Base-by-base conservation (phyloP, 805 yeast genomes). In the Tetrapisispora nanseiensis region DNA sequence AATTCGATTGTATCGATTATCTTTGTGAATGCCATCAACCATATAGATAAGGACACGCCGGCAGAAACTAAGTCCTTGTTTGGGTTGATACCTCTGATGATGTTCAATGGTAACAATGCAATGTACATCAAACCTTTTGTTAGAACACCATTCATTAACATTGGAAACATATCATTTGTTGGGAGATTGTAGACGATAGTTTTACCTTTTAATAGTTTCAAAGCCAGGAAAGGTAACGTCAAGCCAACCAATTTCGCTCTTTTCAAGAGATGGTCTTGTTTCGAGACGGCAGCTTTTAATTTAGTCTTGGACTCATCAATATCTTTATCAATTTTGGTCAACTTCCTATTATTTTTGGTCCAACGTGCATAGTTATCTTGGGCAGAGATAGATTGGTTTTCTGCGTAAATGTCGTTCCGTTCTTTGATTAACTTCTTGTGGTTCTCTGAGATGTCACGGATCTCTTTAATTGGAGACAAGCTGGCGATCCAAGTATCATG, bases 291-390 rank as follows among this genome's bases (percentile, higher is more conserved):
- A 9, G 35, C 15, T 5, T 66, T 54, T 12, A 81, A 54, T 10
- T 60, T 52, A 33, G 62, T 57, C 40, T 69, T 71, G 36, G 75
- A 50, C 8, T 51, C 44, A 15, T 69, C 72, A 33, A 82, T 65
- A 46, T 82, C 77, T 13, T 62, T 67, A 34, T 70, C 68, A 39
- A 84, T 55, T 45, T 73, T 71, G 49, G 81, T 87, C 44, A 72
- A 65, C 51, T 71, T 74, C 38, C 98, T 74, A 55, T 86, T 89
- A 47, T 89, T 69, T 59, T 86, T 86, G 1, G 97, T 94, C 97
- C 97, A 92, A 55, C 76, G 80, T 23, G 97, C 96, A 61, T 90
- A 92, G 54, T 92, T 80, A 59, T 92, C 97, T 61, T 90, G 96
- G 1, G 97, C 90, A 42, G 86, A 76, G 9, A 87, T 74, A 2